These are phyloP conservation scores for Botryotinia narcissicola DNA, from an alignment of 2,329 filamentous ascomycete genomes.

Conservation along the genomic window DNA sequence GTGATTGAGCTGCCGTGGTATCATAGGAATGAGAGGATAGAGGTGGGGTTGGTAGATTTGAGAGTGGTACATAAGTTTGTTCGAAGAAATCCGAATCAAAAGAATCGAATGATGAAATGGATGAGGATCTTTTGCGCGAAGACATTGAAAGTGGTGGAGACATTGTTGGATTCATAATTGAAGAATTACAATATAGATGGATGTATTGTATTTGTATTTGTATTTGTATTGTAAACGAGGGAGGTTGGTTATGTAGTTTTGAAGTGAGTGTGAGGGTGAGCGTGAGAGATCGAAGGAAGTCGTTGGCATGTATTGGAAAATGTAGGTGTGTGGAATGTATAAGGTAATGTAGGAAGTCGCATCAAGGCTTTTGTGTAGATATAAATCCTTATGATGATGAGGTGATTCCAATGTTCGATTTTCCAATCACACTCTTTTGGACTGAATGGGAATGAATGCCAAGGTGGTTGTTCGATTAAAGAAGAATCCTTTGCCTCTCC, in stretches of 20 bases:
- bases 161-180: conserved; percentile 16
- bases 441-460: not conserved
- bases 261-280: not conserved
- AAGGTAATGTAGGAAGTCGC: not conserved
- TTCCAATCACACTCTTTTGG: not conserved
- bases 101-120: conserved; percentile 29
- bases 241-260: conserved; percentile 1
- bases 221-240: conserved; percentile 4
- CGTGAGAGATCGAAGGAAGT: not conserved
- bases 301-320: conserved; percentile 1
- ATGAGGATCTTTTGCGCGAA: conserved; percentile 27
- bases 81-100: conserved; percentile 52
- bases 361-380: not conserved
- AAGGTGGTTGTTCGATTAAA: not conserved
- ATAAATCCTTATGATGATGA: not conserved
- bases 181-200: not conserved
- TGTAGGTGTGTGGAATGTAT: not conserved
- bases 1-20: conserved; percentile 25
- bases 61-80: conserved; percentile 63
- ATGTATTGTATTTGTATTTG: not conserved
- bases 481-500: not conserved
- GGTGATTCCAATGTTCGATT: conserved; percentile 5
- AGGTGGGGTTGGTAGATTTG: conserved; percentile 66
- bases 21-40: conserved; percentile 43
- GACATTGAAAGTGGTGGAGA: conserved; percentile 28